Percentiles rank a stretch among this genome's conserved stretches.
Conservation (phyloP, 2,329 filamentous ascomycete genomes). For the Erysiphe neolycopersici region DNA sequence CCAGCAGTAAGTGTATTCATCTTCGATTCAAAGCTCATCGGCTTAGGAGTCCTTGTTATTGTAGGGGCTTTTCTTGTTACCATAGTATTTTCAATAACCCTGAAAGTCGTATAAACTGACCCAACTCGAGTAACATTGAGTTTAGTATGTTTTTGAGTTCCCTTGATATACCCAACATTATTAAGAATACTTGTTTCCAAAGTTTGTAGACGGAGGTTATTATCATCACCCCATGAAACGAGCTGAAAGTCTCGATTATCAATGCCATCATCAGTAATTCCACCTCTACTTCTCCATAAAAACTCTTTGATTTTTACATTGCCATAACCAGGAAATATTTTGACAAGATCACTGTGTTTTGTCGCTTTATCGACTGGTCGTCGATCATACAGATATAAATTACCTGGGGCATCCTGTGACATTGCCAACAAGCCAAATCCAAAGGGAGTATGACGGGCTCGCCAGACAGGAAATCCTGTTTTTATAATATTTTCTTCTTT, state of each 20-base stretch:
- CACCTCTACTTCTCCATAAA: constrained; percentile 58
- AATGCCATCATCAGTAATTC: constrained; percentile 32
- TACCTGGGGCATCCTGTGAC: constrained; percentile 68
- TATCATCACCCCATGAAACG: constrained; percentile 78
- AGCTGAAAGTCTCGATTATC: constrained; percentile 80
- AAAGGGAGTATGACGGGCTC: constrained; percentile 76
- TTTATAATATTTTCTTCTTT: constrained; percentile 49
- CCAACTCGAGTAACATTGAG: constrained; percentile 58
- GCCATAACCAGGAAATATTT: constrained; percentile 30
- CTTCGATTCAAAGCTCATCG: constrained; percentile 17
- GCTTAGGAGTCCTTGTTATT: constrained; percentile 30
- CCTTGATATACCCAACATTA: constrained; percentile 47
- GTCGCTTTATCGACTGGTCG: constrained; percentile 19
- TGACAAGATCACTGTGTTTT: constrained; percentile 23
- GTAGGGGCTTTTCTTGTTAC: constrained; percentile 31
- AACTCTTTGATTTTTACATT: constrained; percentile 66
- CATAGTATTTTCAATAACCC: constrained; percentile 35
- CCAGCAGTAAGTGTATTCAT: constrained; percentile 11
- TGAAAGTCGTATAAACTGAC: constrained; percentile 63
- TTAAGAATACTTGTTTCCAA: constrained; percentile 37
- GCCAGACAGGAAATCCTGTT: constrained; percentile 71
- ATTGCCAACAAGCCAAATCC: constrained; percentile 67
- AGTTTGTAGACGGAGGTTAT: constrained; percentile 52
- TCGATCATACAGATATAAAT: constrained; percentile 63
- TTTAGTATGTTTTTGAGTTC: constrained; percentile 32